Base-by-base conservation (phyloP, 768 basidiomycete species). In the Lentinula detonsa region DNA sequence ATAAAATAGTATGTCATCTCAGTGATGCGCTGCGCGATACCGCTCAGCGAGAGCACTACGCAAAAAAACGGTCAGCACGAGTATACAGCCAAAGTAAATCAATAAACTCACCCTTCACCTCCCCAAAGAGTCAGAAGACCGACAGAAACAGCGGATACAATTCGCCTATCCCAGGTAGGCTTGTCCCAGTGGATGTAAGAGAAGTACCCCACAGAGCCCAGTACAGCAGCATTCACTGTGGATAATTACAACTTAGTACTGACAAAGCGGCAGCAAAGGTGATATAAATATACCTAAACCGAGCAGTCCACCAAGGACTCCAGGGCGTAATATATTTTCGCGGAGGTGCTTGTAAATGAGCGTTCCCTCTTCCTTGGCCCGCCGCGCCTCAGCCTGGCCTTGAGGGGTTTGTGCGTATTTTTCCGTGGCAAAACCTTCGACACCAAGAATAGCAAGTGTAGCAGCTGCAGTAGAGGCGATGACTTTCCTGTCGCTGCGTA, bases 181-280 rank as follows among this genome's bases (percentile, higher is more conserved):
- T 72, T 71, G 63, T 88, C 75, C 88, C 90, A 91, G 70, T 90
- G 79, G 50, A 72, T 68, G 70, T 88, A 91, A 0, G 78, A 76
- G 61, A 81, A 72, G 69, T 87, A 92, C 2, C 87, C 87, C 13
- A 90, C 71, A 16, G 79, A 70, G 3, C 86, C 84, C 33, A 91
- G 68, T 11, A 91, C 70, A 4, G 80, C 85, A 1, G 85, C 73
- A 65, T 92, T 92, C 54, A 87, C 84, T 85, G 54, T n/a, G 31
- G 57, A 35, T 49, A 8, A 0, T 37, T 2, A 3, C 61, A 37
- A 63, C 35, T 53, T 21, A 28, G 4, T 13, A 23, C 0, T 15
- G 21, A 13, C 28, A 34, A 40, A 3, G 4, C 57, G 37, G 34
- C n/a, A 28, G 40, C 35, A 46, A 5, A 35, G n/a, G 55, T 33